Evolutionary conservation across 805 yeast species (phyloP).

Genomic region (Metschnikowia borealis): DNA sequence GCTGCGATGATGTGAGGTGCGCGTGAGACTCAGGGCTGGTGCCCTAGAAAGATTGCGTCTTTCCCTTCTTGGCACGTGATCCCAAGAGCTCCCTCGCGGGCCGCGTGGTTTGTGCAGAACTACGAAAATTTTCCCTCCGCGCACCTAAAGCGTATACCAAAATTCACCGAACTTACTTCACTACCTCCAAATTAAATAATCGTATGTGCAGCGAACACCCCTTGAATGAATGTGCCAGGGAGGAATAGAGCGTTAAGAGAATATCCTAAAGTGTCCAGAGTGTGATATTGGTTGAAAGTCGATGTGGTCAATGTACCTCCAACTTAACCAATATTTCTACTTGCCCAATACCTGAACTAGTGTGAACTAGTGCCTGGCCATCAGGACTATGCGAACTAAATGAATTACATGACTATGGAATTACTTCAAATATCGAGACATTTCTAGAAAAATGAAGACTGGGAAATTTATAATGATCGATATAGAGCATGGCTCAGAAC

Average conservation of each 20-base stretch:
- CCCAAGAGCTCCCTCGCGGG: not conserved
- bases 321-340: no score
- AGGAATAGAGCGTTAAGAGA: not conserved
- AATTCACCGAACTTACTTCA: conserved; percentile 3
- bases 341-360: no score
- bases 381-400: no score
- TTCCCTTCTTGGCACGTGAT: not conserved
- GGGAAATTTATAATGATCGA: no score
- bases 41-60: conserved; percentile 6
- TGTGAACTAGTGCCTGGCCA: no score
- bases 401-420: no score
- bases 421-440: no score
- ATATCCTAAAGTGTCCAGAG: no score
- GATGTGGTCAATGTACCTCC: no score
- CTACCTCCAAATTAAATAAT: conserved; percentile 12
- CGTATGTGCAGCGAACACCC: conserved; percentile 3
- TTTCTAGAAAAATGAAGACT: no score
- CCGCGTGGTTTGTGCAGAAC: conserved; percentile 5
- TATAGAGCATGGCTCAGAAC: no score
- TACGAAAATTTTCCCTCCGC: conserved; percentile 16
- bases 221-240: not conserved
- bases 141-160: conserved; percentile 3
- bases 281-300: no score
- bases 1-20: conserved; percentile 6
- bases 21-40: conserved; percentile 7